These are phyloP conservation scores for Pleurostoma richardsiae DNA, from an alignment of 2,329 filamentous ascomycete genomes.

Conservation along the genomic window DNA sequence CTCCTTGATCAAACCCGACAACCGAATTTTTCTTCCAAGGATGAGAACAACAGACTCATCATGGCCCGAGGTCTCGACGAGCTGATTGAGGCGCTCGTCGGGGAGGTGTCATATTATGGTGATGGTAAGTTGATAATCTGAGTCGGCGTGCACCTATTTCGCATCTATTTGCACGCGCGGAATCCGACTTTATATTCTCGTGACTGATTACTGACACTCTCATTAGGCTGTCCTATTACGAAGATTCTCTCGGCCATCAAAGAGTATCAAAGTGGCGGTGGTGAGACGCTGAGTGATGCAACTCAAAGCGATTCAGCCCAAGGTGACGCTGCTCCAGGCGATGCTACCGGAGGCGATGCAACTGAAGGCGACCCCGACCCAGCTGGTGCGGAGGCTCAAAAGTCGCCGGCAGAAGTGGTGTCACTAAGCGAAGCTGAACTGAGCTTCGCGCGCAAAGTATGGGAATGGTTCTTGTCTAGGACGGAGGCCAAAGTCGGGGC, in stretches of 20 bases:
- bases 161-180: too few species aligned
- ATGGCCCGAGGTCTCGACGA: conserved; percentile 37
- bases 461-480: conserved; percentile 32
- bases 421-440: conserved; percentile 21
- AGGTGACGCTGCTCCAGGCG: not conserved
- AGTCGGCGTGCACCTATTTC: not conserved
- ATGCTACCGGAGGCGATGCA: conserved; percentile 2
- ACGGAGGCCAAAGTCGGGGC: conserved; percentile 33
- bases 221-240: not conserved
- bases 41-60: conserved; percentile 11
- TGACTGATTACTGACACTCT: not conserved
- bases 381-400: not conserved
- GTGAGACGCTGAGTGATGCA: not conserved
- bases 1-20: conserved; percentile 11
- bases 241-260: not conserved
- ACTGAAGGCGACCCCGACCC: not conserved
- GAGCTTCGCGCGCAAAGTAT: conserved; percentile 31
- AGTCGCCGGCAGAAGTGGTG: not conserved
- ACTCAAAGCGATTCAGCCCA: not conserved
- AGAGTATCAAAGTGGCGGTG: not conserved
- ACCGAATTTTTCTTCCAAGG: conserved; percentile 14
- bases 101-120: conserved; percentile 37
- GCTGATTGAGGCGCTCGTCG: conserved; percentile 37
- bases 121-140: conserved; percentile 26
- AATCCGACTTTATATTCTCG: too few species aligned